Percentiles rank a stretch among this genome's conserved stretches.
Evolutionary conservation across 2,329 filamentous ascomycete species (phyloP).

Genomic region (Thelonectria blattea): DNA sequence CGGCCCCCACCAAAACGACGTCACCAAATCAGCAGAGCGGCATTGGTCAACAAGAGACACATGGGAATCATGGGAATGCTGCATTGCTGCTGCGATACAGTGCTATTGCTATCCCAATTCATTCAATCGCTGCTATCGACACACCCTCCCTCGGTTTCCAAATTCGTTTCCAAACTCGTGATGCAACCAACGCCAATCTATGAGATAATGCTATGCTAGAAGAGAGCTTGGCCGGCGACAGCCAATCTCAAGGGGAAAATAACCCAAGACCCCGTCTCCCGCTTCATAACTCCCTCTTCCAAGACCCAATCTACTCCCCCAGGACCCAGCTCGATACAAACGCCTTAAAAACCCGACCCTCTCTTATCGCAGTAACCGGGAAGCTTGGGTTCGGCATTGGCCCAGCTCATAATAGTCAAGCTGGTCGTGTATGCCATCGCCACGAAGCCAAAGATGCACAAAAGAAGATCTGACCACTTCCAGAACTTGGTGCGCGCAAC

Average conservation of each 20-base stretch:
- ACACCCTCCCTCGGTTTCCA: not conserved
- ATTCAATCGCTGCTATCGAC: not conserved
- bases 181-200: slow-evolving; percentile 34
- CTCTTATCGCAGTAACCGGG: slow-evolving; percentile 62
- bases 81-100: not conserved
- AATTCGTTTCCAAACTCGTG: slow-evolving; percentile 15
- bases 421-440: slow-evolving; percentile 93
- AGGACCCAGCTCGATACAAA: not conserved
- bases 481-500: slow-evolving; percentile 74
- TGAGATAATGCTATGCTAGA: slow-evolving; percentile 32
- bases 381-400: slow-evolving; percentile 57
- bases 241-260: slow-evolving; percentile 23
- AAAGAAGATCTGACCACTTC: slow-evolving; percentile 72
- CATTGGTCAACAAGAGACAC: slow-evolving; percentile 16
- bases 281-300: slow-evolving; percentile 4
- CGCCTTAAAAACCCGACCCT: slow-evolving; percentile 27
- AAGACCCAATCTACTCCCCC: slow-evolving; percentile 6
- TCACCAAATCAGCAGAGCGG: slow-evolving; percentile 20
- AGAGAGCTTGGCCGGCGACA: slow-evolving; percentile 21
- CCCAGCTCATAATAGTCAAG: slow-evolving; percentile 88
- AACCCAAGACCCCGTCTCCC: slow-evolving; percentile 5
- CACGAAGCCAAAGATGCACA: slow-evolving; percentile 82
- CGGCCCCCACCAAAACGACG: slow-evolving; percentile 27
- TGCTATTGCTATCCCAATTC: slow-evolving; percentile 2
- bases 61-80: no score